Conservation (phyloP, 768 basidiomycete genomes). For the Clitopilus hobsonii region DNA sequence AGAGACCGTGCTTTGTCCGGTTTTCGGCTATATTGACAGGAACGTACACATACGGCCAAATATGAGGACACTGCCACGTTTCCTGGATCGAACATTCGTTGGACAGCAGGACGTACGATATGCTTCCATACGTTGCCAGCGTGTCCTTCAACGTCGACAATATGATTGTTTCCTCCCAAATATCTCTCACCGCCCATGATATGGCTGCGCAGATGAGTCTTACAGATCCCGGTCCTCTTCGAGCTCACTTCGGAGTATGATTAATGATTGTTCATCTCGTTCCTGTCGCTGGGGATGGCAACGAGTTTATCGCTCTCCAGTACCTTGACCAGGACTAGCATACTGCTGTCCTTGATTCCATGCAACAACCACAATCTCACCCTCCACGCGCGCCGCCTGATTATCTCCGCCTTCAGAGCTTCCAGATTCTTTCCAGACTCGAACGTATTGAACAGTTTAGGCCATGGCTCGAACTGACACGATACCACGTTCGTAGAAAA, state of each 20-base stretch:
- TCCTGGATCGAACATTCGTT: not conserved
- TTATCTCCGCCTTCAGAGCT: constrained; percentile 29
- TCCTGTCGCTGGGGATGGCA: not conserved
- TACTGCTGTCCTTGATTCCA: not conserved
- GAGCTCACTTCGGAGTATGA: constrained; percentile 1
- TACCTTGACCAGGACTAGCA: no score
- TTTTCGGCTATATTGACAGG: no score
- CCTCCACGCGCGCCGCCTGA: constrained; percentile 32
- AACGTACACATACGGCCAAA: not conserved
- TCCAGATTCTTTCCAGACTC: constrained; percentile 32
- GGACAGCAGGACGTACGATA: not conserved
- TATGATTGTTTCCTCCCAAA: no score
- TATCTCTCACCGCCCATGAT: no score
- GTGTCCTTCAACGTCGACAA: no score
- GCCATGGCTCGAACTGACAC: constrained; percentile 28
- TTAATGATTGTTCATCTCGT: not conserved
- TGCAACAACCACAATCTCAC: constrained; percentile 14
- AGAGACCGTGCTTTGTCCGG: no score
- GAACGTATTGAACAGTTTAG: constrained; percentile 29
- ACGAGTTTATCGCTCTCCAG: not conserved
- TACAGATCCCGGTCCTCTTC: not conserved
- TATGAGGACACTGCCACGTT: not conserved
- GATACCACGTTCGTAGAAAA: constrained; percentile 17
- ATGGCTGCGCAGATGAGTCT: no score
- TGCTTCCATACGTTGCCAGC: no score